These are phyloP conservation scores for Cryptomeria japonica DNA, from an alignment of 75 land plant species.

Conservation along the genomic window DNA sequence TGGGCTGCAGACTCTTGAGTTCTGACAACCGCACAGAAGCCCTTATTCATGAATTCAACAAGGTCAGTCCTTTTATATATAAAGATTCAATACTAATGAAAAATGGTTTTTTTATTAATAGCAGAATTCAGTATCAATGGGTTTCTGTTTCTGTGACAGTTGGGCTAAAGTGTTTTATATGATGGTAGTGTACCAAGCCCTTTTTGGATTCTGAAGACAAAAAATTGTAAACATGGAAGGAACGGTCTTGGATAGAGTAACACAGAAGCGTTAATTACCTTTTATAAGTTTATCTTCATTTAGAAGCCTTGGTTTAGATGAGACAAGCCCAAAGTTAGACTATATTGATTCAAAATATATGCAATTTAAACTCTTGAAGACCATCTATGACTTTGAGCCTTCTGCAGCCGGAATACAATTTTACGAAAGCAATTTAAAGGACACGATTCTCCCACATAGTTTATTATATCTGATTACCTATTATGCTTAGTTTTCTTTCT, in stretches of 20 bases:
- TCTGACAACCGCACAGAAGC: neutral
- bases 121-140: neutral
- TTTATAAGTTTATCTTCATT: neutral
- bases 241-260: neutral
- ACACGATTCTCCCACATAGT: neutral
- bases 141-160: neutral
- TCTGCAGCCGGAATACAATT: neutral
- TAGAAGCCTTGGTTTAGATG: neutral
- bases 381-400: too few species aligned
- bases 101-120: neutral
- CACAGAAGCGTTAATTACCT: too few species aligned
- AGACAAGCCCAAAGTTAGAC: neutral
- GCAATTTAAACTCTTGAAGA: neutral
- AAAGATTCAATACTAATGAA: neutral
- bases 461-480: neutral
- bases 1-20: neutral
- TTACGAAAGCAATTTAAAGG: neutral
- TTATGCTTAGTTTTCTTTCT: neutral
- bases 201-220: neutral
- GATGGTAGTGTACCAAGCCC: neutral
- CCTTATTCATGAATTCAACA: neutral
- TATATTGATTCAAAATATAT: neutral
- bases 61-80: neutral
- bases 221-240: neutral
- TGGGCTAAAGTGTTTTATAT: neutral